phyloP scores from a whole-genome alignment of 805 yeast species.

The Kurtzmaniella fragi region DNA sequence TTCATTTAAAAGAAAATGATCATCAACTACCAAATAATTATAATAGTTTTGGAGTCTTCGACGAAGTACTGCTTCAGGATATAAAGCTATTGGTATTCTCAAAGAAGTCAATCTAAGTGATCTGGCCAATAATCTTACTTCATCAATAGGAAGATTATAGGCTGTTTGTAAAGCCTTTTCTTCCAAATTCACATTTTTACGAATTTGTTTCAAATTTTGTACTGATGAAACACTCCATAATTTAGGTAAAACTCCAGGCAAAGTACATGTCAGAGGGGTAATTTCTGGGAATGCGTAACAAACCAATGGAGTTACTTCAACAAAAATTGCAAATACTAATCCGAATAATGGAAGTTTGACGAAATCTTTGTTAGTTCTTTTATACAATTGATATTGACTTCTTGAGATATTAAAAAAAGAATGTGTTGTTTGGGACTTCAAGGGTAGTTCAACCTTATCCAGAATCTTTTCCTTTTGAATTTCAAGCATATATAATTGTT shows the following conservation, averaged over 20 bases:
- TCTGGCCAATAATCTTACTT: slow-evolving; percentile 31
- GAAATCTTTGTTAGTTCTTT: slow-evolving; percentile 47
- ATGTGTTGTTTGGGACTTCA: no score
- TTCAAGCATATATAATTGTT: slow-evolving; percentile 27
- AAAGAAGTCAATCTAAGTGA: slow-evolving; percentile 34
- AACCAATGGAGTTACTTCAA: slow-evolving; percentile 50
- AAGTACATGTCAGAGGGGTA: slow-evolving; percentile 54
- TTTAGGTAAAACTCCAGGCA: slow-evolving; percentile 42
- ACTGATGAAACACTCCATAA: slow-evolving; percentile 17
- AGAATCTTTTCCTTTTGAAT: slow-evolving; percentile 27
- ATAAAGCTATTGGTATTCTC: slow-evolving; percentile 35
- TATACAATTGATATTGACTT: slow-evolving; percentile 44
- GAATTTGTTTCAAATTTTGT: slow-evolving; percentile 9
- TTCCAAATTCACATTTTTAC: slow-evolving; percentile 10
- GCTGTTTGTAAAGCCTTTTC: slow-evolving; percentile 40
- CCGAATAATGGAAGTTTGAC: slow-evolving; percentile 51
- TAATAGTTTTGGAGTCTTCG: slow-evolving; percentile 30
- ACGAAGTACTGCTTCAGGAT: slow-evolving; percentile 33
- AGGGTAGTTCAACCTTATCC: neutral
- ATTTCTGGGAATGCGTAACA: slow-evolving; percentile 51
- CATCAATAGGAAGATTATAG: slow-evolving; percentile 36
- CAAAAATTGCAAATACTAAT: slow-evolving; percentile 41
- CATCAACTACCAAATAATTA: slow-evolving; percentile 49
- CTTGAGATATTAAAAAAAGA: slow-evolving; percentile 37
- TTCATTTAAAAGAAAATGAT: slow-evolving; percentile 36